These are phyloP conservation scores for Cornus controversa DNA, from an alignment of 148 eudicot genomes.

Conservation along the genomic window DNA sequence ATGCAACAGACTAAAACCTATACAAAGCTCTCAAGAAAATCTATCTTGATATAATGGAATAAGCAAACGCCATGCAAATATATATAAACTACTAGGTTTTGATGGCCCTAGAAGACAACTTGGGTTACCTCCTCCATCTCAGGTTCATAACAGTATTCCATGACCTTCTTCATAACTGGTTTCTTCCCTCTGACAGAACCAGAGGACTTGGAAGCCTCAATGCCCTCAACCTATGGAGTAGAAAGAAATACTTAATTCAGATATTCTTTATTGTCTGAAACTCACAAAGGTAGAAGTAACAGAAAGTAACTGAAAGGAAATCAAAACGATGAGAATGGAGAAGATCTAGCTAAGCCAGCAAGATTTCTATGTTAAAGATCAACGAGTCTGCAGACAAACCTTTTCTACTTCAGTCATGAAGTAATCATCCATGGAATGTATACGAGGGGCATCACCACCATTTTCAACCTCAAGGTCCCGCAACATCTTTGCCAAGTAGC, in stretches of 20 bases:
- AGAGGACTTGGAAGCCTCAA: constrained; percentile 58
- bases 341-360: background rate
- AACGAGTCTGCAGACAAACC: constrained; percentile 35
- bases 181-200: constrained; percentile 64
- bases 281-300: background rate
- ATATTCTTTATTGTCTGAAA: background rate
- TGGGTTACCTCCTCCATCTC: constrained; percentile 94
- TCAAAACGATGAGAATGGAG: background rate
- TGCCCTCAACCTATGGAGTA: constrained; percentile 63
- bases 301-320: background rate
- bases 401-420: constrained; percentile 99
- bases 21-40: background rate
- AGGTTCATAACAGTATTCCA: constrained; percentile 98
- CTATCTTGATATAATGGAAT: background rate
- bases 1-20: background rate
- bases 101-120: constrained; percentile 2
- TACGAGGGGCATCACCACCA: constrained; percentile 91
- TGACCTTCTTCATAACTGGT: constrained; percentile 61
- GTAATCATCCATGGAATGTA: constrained; percentile 98
- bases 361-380: background rate
- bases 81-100: background rate
- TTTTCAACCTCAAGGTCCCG: constrained; percentile 95
- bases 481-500: constrained; percentile 87
- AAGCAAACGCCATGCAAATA: background rate
- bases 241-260: constrained; percentile 14